Base-by-base conservation (phyloP, 2,329 filamentous ascomycete genomes). In the Monosporascus sp. region DNA sequence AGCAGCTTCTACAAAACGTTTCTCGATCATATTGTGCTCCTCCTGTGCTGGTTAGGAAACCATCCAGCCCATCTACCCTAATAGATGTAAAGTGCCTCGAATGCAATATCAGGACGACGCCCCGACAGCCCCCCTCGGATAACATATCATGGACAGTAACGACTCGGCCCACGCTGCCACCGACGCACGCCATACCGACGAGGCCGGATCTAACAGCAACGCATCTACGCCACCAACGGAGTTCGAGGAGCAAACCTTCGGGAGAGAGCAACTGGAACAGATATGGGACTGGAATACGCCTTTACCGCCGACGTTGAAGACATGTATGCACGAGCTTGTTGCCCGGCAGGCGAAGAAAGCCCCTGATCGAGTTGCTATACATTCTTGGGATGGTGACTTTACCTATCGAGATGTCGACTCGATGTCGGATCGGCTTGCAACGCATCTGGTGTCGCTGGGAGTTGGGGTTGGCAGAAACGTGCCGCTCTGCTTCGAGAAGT, bases 401-500 rank as follows among this genome's bases (percentile, higher is more conserved):
- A 78, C 75, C 3, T 80, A 80, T 55, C 51, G 61, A 37, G 70
- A 79, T 47, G 65, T 80, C 2, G 74, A 79, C 37, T 56, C 61
- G 1, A 64, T 73, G 14, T 77, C 78, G 2, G 72, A 71, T 27
- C 59, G 61, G 1, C 66, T 80, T 7, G 77, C 76, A 3, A 61
- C 61, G 5, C 66, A 74, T 52, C 68, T 80, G 2, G 56, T 65
- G 16, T 61, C 61, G 11, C 58, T 62, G n/a, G 75, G 75, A 17
- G 66, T 74, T 38, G 59, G 53, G 2, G 52, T 67, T 11, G 76
- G 75, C n/a, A 69, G 66, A 40, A 70, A 69, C 9, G 72, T 80
- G n/a, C 76, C 76, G 3, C 66, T 79, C n/a, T 77, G 75, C 58
- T 78, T 79, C 54, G 74, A 78, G 59, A 79, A 79, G 60, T 77